Evolutionary conservation across 805 yeast genomes (phyloP), one percentile per base, ranked within the genome.

Genomic region (Yarrowia sp.): DNA sequence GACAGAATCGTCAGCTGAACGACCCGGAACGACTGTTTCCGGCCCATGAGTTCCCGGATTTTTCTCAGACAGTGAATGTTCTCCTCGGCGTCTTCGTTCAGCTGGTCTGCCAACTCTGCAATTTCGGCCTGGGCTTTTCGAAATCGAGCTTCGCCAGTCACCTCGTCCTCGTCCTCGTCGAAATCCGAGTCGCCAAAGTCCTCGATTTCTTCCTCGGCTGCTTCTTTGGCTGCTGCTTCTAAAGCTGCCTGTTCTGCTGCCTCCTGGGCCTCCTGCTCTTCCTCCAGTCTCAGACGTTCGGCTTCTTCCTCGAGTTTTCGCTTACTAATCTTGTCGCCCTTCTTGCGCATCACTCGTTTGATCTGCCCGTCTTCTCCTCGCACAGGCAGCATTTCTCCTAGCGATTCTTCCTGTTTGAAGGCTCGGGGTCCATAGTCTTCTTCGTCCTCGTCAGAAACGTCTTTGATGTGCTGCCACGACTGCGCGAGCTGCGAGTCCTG

Each of bases 31-130:
- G 88, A 86, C 69, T 81, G 82, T 1, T 95, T 87, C 65, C 66
- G 69, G 51, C 63, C 62, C 35, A 71, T 68, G 17, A 68, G 67
- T 12, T 70, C 71, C 5, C 74, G 68, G 14, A 77, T 79, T 72
- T 92, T 83, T 1, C 88, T 81, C 12, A 92, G 78, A 30, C 85
- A 79, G 14, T 82, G 72, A 8, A 88, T 80, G 71, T 92, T 83
- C 71, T 90, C 96, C 74, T 95, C 98, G 7, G 98, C 97, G 66
- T 90, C 90, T 73, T 92, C 96, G 70, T 85, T 85, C 36, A 93
- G 76, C 44, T 82, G 82, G 41, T 90, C 89, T 0, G 96, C 97
- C 56, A 87, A 75, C 19, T 83, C 85, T 0, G 98, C 97, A 44
- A 95, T 83, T 64, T 89, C 90, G 76, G 92, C 98, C 71, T 92